phyloP scores from a whole-genome alignment of 2,329 filamentous ascomycete genomes.

The Cladobotryum mycophilum region DNA sequence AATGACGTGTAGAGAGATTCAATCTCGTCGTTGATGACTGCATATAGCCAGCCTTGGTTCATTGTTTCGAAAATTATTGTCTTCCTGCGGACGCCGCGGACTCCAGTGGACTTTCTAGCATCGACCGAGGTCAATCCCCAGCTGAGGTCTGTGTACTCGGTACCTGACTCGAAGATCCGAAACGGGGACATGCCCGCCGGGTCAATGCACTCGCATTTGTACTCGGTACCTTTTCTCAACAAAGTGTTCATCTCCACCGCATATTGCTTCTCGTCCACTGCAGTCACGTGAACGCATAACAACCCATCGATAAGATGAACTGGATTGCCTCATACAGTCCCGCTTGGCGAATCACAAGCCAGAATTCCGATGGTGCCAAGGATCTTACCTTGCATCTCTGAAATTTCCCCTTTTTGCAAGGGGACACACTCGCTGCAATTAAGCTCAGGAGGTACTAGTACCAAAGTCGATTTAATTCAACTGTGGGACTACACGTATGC shows the following conservation, averaged over 20 bases:
- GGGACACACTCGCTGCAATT: slow-evolving; percentile 12
- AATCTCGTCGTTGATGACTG: too few relatives aligned
- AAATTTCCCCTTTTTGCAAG: slow-evolving; percentile 33
- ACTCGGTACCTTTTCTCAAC: background rate
- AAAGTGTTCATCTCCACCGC: background rate
- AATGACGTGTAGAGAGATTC: too few relatives aligned
- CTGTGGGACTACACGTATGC: slow-evolving; percentile 6
- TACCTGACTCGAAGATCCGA: background rate
- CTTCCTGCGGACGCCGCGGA: too few relatives aligned
- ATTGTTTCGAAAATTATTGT: too few relatives aligned
- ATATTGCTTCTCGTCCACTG: background rate
- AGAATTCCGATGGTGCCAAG: slow-evolving; percentile 9
- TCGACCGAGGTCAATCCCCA: too few relatives aligned
- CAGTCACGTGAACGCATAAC: slow-evolving; percentile 2
- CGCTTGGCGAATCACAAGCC: slow-evolving; percentile 28
- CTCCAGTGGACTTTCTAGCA: too few relatives aligned
- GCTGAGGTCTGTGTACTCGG: background rate
- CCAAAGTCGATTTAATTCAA: background rate
- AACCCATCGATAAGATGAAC: too few relatives aligned
- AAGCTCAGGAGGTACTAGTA: slow-evolving; percentile 8
- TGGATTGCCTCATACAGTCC: too few relatives aligned
- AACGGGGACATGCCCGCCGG: too few relatives aligned
- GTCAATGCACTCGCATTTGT: background rate
- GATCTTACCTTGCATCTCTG: slow-evolving; percentile 20
- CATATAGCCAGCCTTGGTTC: too few relatives aligned